A percentile compares a stretch with the other conserved stretches of the same genome.
These are phyloP conservation scores for Amanita exitialis DNA, from an alignment of 768 basidiomycete species.

Conservation along the genomic window DNA sequence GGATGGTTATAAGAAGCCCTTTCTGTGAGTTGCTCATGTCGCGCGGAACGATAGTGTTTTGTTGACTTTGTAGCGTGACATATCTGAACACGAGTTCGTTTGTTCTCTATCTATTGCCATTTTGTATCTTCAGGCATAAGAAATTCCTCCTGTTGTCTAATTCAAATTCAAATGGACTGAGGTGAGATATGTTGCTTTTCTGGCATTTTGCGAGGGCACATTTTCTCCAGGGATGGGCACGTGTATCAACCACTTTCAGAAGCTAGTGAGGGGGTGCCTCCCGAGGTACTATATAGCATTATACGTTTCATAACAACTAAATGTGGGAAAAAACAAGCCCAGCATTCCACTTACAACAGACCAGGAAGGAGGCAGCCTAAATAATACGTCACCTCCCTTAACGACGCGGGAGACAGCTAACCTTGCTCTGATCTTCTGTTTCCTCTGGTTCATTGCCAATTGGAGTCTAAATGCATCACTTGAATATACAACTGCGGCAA, in stretches of 20 bases:
- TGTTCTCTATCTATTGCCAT: slow-evolving; percentile 66
- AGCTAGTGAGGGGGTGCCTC: neutral
- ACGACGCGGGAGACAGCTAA: slow-evolving; percentile 62
- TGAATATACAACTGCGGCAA: slow-evolving; percentile 87
- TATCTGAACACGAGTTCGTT: slow-evolving; percentile 93
- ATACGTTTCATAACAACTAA: neutral
- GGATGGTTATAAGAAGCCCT: slow-evolving; percentile 80
- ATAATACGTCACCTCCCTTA: slow-evolving; percentile 16
- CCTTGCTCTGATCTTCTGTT: slow-evolving; percentile 73
- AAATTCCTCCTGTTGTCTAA: neutral
- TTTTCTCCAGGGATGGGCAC: slow-evolving; percentile 6
- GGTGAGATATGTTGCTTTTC: neutral
- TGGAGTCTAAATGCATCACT: slow-evolving; percentile 83
- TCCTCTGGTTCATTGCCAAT: slow-evolving; percentile 92
- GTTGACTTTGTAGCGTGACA: slow-evolving; percentile 54
- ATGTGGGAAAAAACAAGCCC: neutral
- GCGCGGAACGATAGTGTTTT: neutral
- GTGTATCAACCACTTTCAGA: slow-evolving; percentile 19
- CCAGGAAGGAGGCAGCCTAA: neutral
- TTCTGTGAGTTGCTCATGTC: slow-evolving; percentile 41
- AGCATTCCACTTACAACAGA: neutral
- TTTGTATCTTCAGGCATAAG: neutral
- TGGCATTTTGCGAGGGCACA: neutral
- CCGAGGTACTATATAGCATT: neutral
- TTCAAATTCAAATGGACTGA: neutral